Percentiles rank a stretch among this genome's conserved stretches.
These are phyloP conservation scores for Pythium plurisporium DNA, from an alignment of 352 stramenopile genomes.

Conservation along the genomic window DNA sequence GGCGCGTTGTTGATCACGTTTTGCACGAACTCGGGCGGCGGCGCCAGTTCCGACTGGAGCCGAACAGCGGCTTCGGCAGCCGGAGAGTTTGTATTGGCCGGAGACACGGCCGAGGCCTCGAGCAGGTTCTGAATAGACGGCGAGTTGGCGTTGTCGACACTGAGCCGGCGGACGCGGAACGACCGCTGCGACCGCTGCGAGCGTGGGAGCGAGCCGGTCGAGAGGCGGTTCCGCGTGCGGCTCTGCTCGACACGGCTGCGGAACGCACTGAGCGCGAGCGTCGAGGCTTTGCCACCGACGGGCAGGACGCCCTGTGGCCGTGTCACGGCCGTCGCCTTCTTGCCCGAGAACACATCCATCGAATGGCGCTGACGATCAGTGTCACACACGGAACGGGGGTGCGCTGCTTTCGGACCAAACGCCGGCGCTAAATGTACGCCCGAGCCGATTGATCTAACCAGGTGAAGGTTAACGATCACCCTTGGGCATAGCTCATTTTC, in stretches of 20 bases:
- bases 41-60: background rate
- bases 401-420: background rate
- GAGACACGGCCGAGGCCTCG: background rate
- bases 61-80: background rate
- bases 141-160: background rate
- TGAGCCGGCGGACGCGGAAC: background rate
- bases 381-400: background rate
- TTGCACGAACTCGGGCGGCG: slow-evolving; percentile 28
- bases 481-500: no score
- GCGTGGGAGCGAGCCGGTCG: background rate
- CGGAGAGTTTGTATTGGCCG: no score
- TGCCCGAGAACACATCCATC: slow-evolving; percentile 6
- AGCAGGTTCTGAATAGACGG: slow-evolving; percentile 8
- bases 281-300: slow-evolving; percentile 25
- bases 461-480: no score
- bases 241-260: slow-evolving; percentile 29
- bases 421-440: no score
- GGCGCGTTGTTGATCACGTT: slow-evolving; percentile 41
- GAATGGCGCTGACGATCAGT: background rate
- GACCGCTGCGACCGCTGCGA: background rate
- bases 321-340: slow-evolving; percentile 17
- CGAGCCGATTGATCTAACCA: no score
- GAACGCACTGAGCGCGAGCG: slow-evolving; percentile 36
- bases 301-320: slow-evolving; percentile 1
- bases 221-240: slow-evolving; percentile 17